Evolutionary conservation across 371 early-diverging fungal genomes (phyloP).

Genomic region (Lichtheimia corymbifera): DNA sequence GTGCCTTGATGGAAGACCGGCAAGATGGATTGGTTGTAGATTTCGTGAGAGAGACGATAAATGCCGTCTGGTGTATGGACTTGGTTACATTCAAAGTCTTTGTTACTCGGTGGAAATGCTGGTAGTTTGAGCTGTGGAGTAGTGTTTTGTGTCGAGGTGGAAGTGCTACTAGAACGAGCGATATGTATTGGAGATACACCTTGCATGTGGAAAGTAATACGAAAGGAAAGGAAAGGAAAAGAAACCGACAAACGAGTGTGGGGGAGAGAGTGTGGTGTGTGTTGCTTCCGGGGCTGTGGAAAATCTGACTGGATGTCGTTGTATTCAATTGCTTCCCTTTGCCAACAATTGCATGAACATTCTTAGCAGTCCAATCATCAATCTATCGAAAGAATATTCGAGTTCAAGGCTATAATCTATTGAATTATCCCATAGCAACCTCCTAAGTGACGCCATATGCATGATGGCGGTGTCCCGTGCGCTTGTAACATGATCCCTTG

Average conservation of each 20-base stretch:
- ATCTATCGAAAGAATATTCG: background rate
- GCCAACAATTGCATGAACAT: background rate
- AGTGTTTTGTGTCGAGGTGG: conserved; percentile 6
- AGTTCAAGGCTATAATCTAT: background rate
- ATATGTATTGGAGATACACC: conserved; percentile 12
- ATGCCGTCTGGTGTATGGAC: conserved; percentile 61
- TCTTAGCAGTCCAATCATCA: background rate
- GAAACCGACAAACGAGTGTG: background rate
- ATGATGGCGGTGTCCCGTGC: too few relatives aligned
- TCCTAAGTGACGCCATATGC: too few relatives aligned
- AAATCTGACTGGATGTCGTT: background rate
- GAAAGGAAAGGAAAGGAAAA: background rate
- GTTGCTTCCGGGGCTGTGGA: background rate
- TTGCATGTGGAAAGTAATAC: background rate
- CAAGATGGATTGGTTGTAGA: conserved; percentile 46
- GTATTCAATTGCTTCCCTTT: background rate
- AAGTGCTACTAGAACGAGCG: conserved; percentile 15
- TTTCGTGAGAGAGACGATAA: conserved; percentile 53
- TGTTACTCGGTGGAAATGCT: conserved; percentile 46
- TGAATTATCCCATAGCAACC: background rate
- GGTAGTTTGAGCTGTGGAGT: conserved; percentile 11
- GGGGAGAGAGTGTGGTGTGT: background rate
- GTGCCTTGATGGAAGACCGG: conserved; percentile 56
- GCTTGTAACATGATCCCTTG: too few relatives aligned
- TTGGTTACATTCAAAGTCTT: conserved; percentile 42